Percentiles rank a stretch among this genome's conserved stretches.
These are phyloP conservation scores for Clarkia xantiana DNA, from an alignment of 345 rosid species.

Conservation along the genomic window DNA sequence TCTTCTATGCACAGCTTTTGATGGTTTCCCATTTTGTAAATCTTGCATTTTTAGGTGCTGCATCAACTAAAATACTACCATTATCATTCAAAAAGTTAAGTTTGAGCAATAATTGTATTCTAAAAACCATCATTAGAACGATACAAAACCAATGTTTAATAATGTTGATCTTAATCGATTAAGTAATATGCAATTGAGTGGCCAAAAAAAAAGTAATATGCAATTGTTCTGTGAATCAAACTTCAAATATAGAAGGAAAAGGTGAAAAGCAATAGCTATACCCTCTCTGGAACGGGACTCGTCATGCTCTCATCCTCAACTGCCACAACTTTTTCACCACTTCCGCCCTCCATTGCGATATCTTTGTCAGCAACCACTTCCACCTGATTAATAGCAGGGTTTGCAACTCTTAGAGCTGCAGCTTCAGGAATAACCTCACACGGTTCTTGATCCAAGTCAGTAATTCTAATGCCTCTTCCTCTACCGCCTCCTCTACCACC, in stretches of 20 bases:
- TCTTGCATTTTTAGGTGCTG: too few species aligned
- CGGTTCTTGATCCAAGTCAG: constrained; percentile 78
- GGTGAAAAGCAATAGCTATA: constrained; percentile 10
- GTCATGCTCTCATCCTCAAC: constrained; percentile 72
- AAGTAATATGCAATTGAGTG: too few species aligned
- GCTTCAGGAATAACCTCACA: constrained; percentile 51
- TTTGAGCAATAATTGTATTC: too few species aligned
- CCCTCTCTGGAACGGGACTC: constrained; percentile 84
- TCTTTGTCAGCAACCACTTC: constrained; percentile 76
- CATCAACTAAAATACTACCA: too few species aligned
- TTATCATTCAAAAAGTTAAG: too few species aligned
- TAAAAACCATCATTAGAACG: too few species aligned
- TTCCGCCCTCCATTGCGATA: constrained; percentile 68
- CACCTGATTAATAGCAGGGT: constrained; percentile 48
- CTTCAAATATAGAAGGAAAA: neutral
- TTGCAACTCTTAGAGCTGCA: constrained; percentile 49
- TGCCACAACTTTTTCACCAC: constrained; percentile 55
- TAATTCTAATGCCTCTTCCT: constrained; percentile 78
- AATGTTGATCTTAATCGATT: too few species aligned
- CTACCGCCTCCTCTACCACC: constrained; percentile 71
- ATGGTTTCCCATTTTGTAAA: too few species aligned
- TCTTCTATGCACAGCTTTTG: too few species aligned
- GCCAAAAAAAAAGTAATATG: neutral
- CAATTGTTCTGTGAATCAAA: neutral
- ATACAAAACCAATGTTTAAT: too few species aligned